Conservation (phyloP, 2,329 filamentous ascomycete species). For the Trichoderma koningii region DNA sequence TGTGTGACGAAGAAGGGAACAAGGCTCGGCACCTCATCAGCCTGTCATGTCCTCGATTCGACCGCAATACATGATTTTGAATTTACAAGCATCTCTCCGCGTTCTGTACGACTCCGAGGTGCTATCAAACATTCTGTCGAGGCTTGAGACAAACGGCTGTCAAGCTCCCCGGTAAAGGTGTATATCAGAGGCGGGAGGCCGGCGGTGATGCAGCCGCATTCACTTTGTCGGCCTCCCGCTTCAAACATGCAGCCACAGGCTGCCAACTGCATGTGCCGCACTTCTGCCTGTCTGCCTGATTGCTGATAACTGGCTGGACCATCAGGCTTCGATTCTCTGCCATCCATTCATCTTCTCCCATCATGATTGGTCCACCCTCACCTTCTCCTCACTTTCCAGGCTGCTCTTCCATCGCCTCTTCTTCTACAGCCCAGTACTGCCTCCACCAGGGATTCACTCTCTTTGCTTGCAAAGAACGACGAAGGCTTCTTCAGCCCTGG, state of each 20-base stretch:
- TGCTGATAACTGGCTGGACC: not conserved
- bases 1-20: not conserved
- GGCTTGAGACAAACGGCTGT: no score
- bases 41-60: not conserved
- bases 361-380: no score
- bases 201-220: not conserved
- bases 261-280: not conserved
- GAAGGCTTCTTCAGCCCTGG: not conserved
- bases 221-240: not conserved
- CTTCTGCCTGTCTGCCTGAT: not conserved
- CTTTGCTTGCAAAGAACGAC: not conserved
- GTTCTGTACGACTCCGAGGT: not conserved
- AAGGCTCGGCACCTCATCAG: not conserved
- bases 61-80: no score
- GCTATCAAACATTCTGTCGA: no score
- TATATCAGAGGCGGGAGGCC: not conserved
- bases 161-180: no score
- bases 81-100: not conserved
- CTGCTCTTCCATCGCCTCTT: no score
- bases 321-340: not conserved
- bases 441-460: no score
- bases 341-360: not conserved
- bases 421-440: no score
- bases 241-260: not conserved
- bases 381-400: no score